A percentile compares a stretch with the other conserved stretches of the same genome.
These are phyloP conservation scores for Naganishia randhawae DNA, from an alignment of 768 basidiomycete species.

Conservation along the genomic window DNA sequence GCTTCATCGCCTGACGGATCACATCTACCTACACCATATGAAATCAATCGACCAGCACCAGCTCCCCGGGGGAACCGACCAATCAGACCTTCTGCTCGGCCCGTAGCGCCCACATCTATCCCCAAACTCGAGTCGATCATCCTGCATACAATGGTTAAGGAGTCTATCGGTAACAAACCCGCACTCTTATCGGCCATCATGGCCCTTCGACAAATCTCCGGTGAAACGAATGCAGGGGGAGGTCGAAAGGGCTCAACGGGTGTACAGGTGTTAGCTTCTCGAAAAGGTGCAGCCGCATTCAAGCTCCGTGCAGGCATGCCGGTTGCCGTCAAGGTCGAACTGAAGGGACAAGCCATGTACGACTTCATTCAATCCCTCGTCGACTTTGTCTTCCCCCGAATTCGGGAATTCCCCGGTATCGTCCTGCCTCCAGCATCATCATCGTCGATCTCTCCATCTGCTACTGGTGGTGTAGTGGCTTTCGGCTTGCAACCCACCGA, in stretches of 20 bases:
- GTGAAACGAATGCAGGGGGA: conserved; percentile 70
- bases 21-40: conserved; percentile 62
- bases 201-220: conserved; percentile 79
- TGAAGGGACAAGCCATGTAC: conserved; percentile 90
- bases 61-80: conserved; percentile 64
- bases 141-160: conserved; percentile 80
- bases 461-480: conserved; percentile 79
- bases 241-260: conserved; percentile 68
- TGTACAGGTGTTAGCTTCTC: conserved; percentile 61
- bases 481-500: conserved; percentile 80
- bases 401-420: conserved; percentile 84
- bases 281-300: conserved; percentile 71
- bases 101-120: conserved; percentile 65
- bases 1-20: conserved; percentile 59
- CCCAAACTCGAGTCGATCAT: conserved; percentile 76
- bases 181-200: conserved; percentile 79
- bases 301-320: conserved; percentile 72
- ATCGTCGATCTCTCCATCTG: conserved; percentile 64
- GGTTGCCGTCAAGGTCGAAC: conserved; percentile 80
- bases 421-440: conserved; percentile 69
- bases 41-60: conserved; percentile 70
- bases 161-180: conserved; percentile 66
- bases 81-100: conserved; percentile 57
- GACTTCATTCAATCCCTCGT: conserved; percentile 81
- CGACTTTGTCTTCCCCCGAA: conserved; percentile 90